These are phyloP conservation scores for Blumeria hordei DNA, from an alignment of 2,329 filamentous ascomycete genomes.

Conservation along the genomic window DNA sequence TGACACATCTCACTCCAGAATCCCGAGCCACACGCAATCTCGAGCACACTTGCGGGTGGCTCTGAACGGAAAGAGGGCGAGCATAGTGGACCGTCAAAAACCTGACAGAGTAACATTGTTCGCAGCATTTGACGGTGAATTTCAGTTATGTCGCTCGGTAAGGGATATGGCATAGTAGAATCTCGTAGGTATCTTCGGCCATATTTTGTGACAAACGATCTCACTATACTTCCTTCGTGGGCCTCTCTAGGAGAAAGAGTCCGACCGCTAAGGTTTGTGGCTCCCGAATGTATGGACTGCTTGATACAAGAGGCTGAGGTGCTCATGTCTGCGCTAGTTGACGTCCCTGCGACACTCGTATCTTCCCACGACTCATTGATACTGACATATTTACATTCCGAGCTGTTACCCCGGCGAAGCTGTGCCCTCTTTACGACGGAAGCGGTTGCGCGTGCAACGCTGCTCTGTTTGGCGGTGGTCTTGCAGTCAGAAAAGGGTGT, in stretches of 20 bases:
- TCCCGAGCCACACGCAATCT: slow-evolving; percentile 67
- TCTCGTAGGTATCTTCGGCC: slow-evolving; percentile 68
- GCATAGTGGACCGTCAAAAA: slow-evolving; percentile 61
- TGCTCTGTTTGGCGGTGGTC: slow-evolving; percentile 12
- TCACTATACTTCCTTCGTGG: slow-evolving; percentile 9
- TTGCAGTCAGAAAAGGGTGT: slow-evolving; percentile 13
- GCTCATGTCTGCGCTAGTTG: slow-evolving; percentile 5
- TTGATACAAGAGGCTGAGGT: slow-evolving; percentile 7
- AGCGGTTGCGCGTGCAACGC: slow-evolving; percentile 6
- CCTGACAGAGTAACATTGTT: slow-evolving; percentile 55
- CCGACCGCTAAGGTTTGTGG: slow-evolving; percentile 11
- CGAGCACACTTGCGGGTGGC: slow-evolving; percentile 55
- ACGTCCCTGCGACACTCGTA: not conserved
- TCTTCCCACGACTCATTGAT: slow-evolving; percentile 2
- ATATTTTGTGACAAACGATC: slow-evolving; percentile 46
- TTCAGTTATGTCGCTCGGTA: slow-evolving; percentile 70
- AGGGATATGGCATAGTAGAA: slow-evolving; percentile 46
- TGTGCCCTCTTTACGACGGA: not conserved
- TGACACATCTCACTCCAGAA: slow-evolving; percentile 84
- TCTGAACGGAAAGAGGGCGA: slow-evolving; percentile 39
- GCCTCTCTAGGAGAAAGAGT: slow-evolving; percentile 9
- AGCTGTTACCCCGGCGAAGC: slow-evolving; percentile 5
- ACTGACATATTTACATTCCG: slow-evolving; percentile 10
- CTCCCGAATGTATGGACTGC: slow-evolving; percentile 11
- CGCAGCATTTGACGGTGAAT: slow-evolving; percentile 70